phyloP scores from a whole-genome alignment of 2,329 filamentous ascomycete species.

The Penicillium polonicum region DNA sequence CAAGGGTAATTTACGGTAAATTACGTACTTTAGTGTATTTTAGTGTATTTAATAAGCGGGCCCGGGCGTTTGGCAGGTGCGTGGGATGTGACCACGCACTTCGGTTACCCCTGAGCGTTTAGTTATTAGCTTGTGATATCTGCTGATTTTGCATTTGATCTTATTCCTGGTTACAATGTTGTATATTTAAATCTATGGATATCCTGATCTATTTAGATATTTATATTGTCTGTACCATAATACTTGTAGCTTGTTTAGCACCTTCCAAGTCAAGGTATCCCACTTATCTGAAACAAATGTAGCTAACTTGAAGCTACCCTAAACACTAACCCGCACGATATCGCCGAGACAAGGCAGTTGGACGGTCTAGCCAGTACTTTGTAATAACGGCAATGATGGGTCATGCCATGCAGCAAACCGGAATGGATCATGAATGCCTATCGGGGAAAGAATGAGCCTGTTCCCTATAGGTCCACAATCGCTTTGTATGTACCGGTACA shows the following conservation, averaged over 20 bases:
- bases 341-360: not conserved
- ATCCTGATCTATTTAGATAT: not conserved
- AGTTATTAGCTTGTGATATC: not conserved
- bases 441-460: not conserved
- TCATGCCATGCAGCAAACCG: not conserved
- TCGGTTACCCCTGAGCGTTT: not conserved
- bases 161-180: not conserved
- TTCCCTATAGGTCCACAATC: not conserved
- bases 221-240: not conserved
- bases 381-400: not conserved
- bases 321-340: not conserved
- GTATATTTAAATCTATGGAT: not conserved
- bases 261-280: not conserved
- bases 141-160: not conserved
- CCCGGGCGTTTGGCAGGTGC: not conserved
- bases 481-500: not conserved
- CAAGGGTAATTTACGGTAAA: conserved; percentile 15
- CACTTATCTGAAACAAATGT: not conserved
- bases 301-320: not conserved
- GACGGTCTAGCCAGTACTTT: not conserved
- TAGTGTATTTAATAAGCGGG: not conserved
- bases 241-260: not conserved
- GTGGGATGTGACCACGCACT: conserved; percentile 11
- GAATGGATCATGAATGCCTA: not conserved
- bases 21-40: not conserved